Evolutionary conservation across 768 basidiomycete genomes (phyloP).

Genomic region (Boletus barrowsii): DNA sequence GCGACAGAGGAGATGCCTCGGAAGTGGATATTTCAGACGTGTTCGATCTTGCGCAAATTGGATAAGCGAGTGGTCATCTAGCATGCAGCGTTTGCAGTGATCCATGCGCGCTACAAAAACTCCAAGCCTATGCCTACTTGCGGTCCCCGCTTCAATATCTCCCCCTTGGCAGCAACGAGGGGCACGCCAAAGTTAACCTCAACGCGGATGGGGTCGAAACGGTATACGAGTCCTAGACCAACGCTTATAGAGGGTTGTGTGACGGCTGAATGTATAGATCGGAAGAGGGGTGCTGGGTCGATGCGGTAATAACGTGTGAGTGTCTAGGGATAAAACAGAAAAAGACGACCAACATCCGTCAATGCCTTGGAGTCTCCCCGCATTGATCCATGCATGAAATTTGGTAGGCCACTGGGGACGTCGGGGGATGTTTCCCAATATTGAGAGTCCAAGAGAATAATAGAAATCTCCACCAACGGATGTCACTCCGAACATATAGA

Average conservation of each 20-base stretch:
- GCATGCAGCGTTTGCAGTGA: constrained; percentile 9
- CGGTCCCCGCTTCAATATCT: constrained; percentile 64
- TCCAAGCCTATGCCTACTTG: constrained; percentile 82
- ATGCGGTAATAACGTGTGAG: neutral
- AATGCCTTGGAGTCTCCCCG: constrained; percentile 66
- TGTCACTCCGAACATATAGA: constrained; percentile 51
- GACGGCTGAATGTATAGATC: constrained; percentile 16
- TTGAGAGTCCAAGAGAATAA: constrained; percentile 73
- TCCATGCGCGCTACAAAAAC: constrained; percentile 48
- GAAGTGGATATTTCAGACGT: neutral
- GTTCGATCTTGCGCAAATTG: neutral
- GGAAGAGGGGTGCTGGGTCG: constrained; percentile 6
- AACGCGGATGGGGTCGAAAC: constrained; percentile 78
- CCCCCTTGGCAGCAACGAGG: constrained; percentile 63
- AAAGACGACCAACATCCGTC: constrained; percentile 47
- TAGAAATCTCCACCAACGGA: constrained; percentile 80
- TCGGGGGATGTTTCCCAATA: constrained; percentile 70
- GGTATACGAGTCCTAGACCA: constrained; percentile 80
- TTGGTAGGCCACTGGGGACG: constrained; percentile 86
- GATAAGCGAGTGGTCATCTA: neutral
- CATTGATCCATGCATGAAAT: constrained; percentile 76
- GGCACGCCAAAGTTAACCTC: constrained; percentile 90
- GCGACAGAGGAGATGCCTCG: too few relatives aligned
- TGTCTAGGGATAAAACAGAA: neutral
- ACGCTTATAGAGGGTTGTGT: constrained; percentile 62